A percentile compares a stretch with the other conserved stretches of the same genome.
These are phyloP conservation scores for Macadamia integrifolia DNA, from an alignment of 164 flowering plant species.

Conservation along the genomic window DNA sequence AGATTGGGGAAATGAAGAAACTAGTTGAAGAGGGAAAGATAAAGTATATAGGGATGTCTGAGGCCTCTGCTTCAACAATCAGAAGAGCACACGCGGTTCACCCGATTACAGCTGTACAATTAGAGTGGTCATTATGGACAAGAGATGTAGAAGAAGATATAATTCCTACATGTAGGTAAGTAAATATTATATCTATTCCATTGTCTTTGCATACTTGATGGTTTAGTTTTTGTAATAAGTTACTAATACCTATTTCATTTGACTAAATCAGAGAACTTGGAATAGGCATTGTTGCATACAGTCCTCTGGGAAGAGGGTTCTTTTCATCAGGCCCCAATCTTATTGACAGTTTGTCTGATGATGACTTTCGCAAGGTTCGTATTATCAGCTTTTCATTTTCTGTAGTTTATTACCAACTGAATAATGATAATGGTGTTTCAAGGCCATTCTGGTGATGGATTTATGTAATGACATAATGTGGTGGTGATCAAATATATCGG, in stretches of 20 bases:
- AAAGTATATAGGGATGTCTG: not conserved
- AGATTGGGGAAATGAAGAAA: not conserved
- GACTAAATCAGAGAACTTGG: conserved; percentile 1
- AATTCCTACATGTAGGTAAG: not conserved
- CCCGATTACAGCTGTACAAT: not conserved
- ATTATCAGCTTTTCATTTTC: too few species aligned
- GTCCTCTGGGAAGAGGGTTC: conserved; percentile 13
- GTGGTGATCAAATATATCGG: too few species aligned
- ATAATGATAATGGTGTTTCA: too few species aligned
- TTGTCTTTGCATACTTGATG: not conserved
- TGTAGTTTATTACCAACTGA: too few species aligned
- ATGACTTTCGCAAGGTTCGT: not conserved
- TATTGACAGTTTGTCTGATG: not conserved
- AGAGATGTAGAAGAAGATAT: not conserved
- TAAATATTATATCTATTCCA: too few species aligned
- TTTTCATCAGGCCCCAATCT: conserved; percentile 1
- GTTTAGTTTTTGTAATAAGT: too few species aligned
- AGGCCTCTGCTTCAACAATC: not conserved
- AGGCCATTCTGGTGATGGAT: too few species aligned
- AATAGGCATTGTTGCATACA: not conserved
- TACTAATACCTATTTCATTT: too few species aligned
- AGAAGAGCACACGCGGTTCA: not conserved
- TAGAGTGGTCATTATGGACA: not conserved
- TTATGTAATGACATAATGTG: too few species aligned
- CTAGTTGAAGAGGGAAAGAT: not conserved